Evolutionary conservation across 192 early-diverging fungal species (phyloP), one percentile per base, ranked within the genome.

Genomic region (Thoreauomyces humboldtii): DNA sequence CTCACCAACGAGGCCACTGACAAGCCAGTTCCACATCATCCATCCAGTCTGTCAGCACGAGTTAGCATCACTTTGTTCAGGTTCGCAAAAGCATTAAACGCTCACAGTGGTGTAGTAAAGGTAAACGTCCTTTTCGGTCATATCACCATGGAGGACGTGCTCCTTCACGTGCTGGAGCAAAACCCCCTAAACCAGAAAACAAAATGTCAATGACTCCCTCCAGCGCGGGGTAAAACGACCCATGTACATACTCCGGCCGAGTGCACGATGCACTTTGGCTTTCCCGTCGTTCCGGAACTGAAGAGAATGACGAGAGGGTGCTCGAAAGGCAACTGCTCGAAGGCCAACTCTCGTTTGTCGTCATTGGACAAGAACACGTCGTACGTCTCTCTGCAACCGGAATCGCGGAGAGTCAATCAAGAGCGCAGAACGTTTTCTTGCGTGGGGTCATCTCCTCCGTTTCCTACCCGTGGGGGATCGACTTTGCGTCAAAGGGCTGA

Each of bases 11-110:
- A 98, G 77, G 19, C 84, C 92, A 19, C 82, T 77, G 1, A 94
- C 82, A 27, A 96, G 84, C 96, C 96, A 98, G 76, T 98, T 97
- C 94, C 94, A 98, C 96, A 98, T 98, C 96, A 98, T 98, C 91
- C 92, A 94, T 2, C 91, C 92, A 3, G 90, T 94, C 47, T 48
- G 47, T 17, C 7, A 9, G 25, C 9, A 48, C 25, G 12, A 25
- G 9, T 25, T 7, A 35, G 34, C 15, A 17, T 14, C 11, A n/a
- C n/a, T 42, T 42, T n/a, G 11, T 14, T 14, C 11, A n/a, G 11
- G 41, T 14, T 11, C 41, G 41, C 11, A 6, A 11, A 56, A 9
- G 54, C 22, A 56, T 7, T 56, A 22, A 17, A 24, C 25, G 34
- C 45, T 2, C 4, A 51, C 65, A 14, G 77, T 80, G 14, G 77